Percentiles rank a stretch among this genome's conserved stretches.
Evolutionary conservation across 495 filamentous ascomycete species (phyloP).

Genomic region (Penicillium diatomitis): DNA sequence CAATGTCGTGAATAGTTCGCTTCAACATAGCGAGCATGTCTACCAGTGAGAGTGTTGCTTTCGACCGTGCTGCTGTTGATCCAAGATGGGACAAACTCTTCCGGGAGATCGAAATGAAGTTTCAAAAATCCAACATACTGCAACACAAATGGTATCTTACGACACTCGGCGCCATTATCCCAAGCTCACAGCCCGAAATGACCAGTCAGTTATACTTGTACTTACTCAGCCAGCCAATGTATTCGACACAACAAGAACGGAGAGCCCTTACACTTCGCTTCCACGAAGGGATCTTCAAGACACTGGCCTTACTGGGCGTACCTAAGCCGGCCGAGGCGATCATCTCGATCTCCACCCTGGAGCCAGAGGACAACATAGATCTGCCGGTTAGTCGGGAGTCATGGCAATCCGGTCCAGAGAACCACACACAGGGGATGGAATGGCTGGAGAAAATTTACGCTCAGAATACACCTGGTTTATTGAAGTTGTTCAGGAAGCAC

Average conservation of each 20-base stretch:
- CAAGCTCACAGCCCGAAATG: conserved; percentile 24
- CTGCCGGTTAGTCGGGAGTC: conserved; percentile 21
- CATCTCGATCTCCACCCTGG: conserved; percentile 24
- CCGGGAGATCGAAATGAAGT: conserved; percentile 6
- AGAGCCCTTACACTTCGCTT: conserved; percentile 29
- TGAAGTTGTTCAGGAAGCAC: conserved; percentile 19
- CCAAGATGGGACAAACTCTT: conserved; percentile 7
- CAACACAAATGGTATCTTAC: conserved; percentile 14
- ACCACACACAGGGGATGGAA: conserved; percentile 22
- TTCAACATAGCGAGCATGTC: background rate
- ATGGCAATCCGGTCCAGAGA: conserved; percentile 26
- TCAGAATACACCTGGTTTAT: conserved; percentile 13
- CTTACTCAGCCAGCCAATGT: conserved; percentile 26
- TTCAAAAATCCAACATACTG: conserved; percentile 5
- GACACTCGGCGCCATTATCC: conserved; percentile 19
- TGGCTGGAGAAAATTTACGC: conserved; percentile 24
- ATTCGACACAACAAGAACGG: conserved; percentile 18
- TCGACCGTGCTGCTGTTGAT: background rate
- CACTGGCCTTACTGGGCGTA: conserved; percentile 29
- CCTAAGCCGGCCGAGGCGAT: conserved; percentile 33
- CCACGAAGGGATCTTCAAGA: conserved; percentile 34
- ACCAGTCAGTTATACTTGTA: conserved; percentile 32
- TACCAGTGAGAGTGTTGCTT: background rate
- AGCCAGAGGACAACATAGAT: conserved; percentile 30
- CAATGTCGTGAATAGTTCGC: too few relatives aligned